Evolutionary conservation across 2,329 filamentous ascomycete genomes (phyloP).

Genomic region (Ilyonectria destructans): DNA sequence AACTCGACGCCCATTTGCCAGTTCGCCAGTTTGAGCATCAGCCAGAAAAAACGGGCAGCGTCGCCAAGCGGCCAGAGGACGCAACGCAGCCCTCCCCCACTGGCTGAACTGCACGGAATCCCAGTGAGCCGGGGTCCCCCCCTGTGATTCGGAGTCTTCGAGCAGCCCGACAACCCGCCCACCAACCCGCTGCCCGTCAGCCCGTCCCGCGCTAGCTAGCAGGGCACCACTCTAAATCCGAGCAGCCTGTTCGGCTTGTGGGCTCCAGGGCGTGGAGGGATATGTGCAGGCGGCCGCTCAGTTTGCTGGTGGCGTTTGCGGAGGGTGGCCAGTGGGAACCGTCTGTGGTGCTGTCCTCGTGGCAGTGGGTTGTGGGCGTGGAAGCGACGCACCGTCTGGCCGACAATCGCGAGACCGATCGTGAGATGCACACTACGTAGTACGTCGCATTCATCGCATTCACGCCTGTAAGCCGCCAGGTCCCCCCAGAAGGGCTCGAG

Average conservation of each 20-base stretch:
- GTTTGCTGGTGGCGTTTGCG: not conserved
- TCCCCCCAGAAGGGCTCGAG: not conserved
- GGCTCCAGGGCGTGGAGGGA: not conserved
- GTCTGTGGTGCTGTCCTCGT: too few species aligned
- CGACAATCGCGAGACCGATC: not conserved
- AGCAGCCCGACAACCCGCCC: constrained; percentile 53
- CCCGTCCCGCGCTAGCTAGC: constrained; percentile 22
- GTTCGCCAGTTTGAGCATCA: not conserved
- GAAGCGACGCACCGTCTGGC: not conserved
- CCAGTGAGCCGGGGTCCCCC: constrained; percentile 27
- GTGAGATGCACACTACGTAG: not conserved
- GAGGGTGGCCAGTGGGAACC: not conserved
- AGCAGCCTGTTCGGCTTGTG: not conserved
- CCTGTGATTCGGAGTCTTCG: constrained; percentile 51
- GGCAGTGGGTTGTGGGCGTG: not conserved
- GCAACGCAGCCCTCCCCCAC: constrained; percentile 4
- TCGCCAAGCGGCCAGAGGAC: not conserved
- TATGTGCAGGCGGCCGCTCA: constrained; percentile 10
- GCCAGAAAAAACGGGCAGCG: not conserved
- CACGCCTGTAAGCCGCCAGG: not conserved
- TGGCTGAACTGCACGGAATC: not conserved
- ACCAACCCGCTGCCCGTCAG: constrained; percentile 32
- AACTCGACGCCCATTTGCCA: not conserved
- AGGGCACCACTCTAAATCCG: constrained; percentile 12
- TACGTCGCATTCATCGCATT: not conserved